phyloP scores from a whole-genome alignment of 208 protist species.

The Leishmania tropica region DNA sequence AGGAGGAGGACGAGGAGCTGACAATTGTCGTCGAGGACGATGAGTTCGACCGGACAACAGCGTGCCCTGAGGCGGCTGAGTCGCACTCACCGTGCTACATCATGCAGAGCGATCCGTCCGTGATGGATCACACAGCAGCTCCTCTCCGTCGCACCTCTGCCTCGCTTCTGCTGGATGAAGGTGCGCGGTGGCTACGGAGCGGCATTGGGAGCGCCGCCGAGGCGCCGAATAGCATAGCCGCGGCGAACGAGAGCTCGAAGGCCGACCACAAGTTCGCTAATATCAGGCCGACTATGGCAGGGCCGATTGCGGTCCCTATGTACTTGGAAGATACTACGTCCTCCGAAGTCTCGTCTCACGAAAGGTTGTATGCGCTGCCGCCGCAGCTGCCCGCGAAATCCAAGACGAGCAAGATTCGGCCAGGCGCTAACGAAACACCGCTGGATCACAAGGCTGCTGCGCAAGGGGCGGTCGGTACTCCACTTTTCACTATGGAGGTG shows the following conservation, averaged over 20 bases:
- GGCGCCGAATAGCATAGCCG: neutral
- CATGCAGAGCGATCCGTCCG: neutral
- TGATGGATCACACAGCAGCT: neutral
- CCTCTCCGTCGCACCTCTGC: neutral
- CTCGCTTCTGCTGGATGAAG: neutral
- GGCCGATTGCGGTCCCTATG: neutral
- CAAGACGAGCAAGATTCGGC: neutral
- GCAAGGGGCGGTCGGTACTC: neutral
- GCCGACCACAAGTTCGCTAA: neutral
- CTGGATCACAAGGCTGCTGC: neutral
- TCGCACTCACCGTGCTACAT: neutral
- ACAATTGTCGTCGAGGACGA: constrained; percentile 17
- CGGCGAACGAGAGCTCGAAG: neutral
- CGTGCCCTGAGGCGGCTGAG: neutral
- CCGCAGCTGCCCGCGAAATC: neutral
- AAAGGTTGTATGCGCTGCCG: neutral
- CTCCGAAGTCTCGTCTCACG: neutral
- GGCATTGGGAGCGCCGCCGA: neutral
- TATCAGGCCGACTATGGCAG: neutral
- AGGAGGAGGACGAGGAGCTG: constrained; percentile 6
- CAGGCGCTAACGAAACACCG: neutral
- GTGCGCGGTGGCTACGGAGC: neutral
- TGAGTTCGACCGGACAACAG: neutral
- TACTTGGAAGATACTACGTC: constrained; percentile 32
- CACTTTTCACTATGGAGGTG: neutral